Base-by-base conservation (phyloP, 1,284 basidiomycete species). In the Irpex lacteus region DNA sequence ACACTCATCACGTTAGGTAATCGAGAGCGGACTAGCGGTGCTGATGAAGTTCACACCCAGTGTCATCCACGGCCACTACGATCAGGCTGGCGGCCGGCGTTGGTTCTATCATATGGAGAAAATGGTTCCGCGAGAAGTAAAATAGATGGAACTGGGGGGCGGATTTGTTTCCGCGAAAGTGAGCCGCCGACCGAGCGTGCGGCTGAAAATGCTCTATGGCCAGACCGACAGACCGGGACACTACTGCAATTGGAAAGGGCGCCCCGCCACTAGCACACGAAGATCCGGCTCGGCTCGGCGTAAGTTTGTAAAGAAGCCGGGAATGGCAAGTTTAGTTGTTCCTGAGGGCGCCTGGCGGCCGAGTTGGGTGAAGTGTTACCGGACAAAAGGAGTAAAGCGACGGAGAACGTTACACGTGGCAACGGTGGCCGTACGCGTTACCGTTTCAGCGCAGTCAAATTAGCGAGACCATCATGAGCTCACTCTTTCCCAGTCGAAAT, bases 391-490 rank as follows among this genome's bases (percentile, higher is more conserved):
- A 62, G 54, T 60, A 62, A 61, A 65, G 68, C 67, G 67, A 68
- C 66, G 67, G 68, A 59, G 65, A 68, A 65, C 69, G 69, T 71
- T 70, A 70, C 71, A 73, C 72, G 72, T 73, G 72, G 72, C 71
- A 67, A 65, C 37, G 34, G 64, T 63, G 60, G 54, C 54, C 54
- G 54, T 56, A 66, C 61, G 60, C 63, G 59, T 40, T 40, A 66
- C 60, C 57, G 72, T 73, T 72, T 73, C 71, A 73, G 67, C 70
- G 70, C 69, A 70, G 72, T 72, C 72, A 71, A 72, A 72, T 73
- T 64, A 65, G 59, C 59, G 63, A 65, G 63, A 68, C 66, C 67
- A 70, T 72, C 70, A 70, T 63, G 62, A 66, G 65, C 62, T 54
- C 63, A 68, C 40, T 70, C 67, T 70, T 70, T 68, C 63, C 59